Percentiles rank a stretch among this genome's conserved stretches.
Conservation (phyloP, 2,329 filamentous ascomycete genomes). For the Pestalotiopsis fici region DNA sequence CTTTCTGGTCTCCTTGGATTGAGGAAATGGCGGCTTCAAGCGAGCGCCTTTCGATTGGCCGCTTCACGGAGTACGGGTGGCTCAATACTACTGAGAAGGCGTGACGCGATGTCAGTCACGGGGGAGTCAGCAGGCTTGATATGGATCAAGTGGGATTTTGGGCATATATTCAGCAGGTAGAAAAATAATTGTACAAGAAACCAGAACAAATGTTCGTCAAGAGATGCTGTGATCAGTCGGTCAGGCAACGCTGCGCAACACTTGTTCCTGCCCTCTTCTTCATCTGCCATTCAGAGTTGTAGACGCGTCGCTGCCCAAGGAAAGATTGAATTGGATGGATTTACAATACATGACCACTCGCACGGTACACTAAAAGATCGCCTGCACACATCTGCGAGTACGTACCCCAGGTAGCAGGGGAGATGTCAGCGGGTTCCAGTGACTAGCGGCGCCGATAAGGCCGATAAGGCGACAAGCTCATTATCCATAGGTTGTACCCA, state of each 20-base stretch:
- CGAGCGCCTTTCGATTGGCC: background rate
- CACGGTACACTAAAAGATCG: too few relatives aligned
- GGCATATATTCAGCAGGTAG: background rate
- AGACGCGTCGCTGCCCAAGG: conserved; percentile 25
- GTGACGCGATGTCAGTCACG: conserved; percentile 5
- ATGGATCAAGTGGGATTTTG: background rate
- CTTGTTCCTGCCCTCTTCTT: background rate
- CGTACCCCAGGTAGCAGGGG: background rate
- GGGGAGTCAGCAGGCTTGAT: background rate
- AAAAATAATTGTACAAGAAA: background rate
- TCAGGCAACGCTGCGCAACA: background rate
- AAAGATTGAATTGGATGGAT: conserved; percentile 3
- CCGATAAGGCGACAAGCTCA: conserved; percentile 16
- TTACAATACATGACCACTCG: too few relatives aligned
- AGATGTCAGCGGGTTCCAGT: background rate
- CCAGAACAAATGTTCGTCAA: background rate
- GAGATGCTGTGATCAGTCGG: background rate
- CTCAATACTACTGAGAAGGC: background rate
- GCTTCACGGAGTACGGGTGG: background rate
- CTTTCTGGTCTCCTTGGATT: background rate
- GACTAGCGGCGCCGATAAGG: conserved; percentile 16
- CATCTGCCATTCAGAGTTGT: background rate
- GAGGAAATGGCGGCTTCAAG: background rate
- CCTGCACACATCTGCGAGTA: background rate
- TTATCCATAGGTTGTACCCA: conserved; percentile 7